A percentile compares a stretch with the other conserved stretches of the same genome.
phyloP scores from a whole-genome alignment of 1,284 basidiomycete species.

The Pholiota adiposa region DNA sequence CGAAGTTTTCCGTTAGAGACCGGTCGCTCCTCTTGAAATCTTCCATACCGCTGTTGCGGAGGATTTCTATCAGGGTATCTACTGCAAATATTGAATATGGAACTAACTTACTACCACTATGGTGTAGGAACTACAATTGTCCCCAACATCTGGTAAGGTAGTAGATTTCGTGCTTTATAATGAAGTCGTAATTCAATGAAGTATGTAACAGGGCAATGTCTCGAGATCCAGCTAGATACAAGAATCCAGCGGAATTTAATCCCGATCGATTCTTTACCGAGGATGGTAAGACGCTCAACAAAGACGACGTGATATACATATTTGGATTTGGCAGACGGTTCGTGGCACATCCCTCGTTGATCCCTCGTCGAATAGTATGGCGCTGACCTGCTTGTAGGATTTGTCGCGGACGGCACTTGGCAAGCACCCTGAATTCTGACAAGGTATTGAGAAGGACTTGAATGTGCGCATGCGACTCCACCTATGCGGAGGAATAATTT shows the following conservation, averaged over 20 bases:
- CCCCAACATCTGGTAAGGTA: slow-evolving; percentile 53
- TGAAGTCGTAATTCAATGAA: not conserved
- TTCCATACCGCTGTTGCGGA: slow-evolving; percentile 34
- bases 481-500: too few relatives aligned
- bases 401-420: not conserved
- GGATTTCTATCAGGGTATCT: slow-evolving; percentile 31
- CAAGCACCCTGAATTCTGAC: too few relatives aligned
- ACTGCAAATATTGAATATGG: not conserved
- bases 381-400: too few relatives aligned
- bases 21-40: slow-evolving; percentile 49
- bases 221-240: not conserved
- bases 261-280: not conserved
- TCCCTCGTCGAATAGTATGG: too few relatives aligned
- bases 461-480: too few relatives aligned
- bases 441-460: too few relatives aligned
- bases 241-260: not conserved
- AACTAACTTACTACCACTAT: not conserved
- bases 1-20: slow-evolving; percentile 54
- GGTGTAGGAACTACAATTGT: slow-evolving; percentile 29
- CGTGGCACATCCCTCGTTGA: too few relatives aligned
- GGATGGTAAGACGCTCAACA: not conserved
- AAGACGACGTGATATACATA: not conserved
- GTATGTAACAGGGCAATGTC: not conserved
- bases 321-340: not conserved
- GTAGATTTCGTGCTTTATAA: slow-evolving; percentile 4